Evolutionary conservation across 1,284 basidiomycete species (phyloP).

Genomic region (Fistulina hepatica): DNA sequence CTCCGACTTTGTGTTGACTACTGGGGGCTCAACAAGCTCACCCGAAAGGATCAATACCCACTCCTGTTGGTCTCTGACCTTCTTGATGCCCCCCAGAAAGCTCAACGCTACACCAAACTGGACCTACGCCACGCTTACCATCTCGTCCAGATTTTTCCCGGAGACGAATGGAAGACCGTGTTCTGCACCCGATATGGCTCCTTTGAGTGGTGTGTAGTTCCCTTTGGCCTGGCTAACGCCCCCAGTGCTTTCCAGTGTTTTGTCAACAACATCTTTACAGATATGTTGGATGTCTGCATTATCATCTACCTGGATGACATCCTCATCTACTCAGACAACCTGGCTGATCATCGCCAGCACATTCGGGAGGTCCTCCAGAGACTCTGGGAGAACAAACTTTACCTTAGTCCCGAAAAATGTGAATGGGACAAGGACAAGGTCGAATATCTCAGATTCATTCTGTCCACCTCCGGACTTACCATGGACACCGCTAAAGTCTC

Average conservation of each 20-base stretch:
- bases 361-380: slow-evolving; percentile 5
- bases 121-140: slow-evolving; percentile 18
- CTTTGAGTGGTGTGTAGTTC: slow-evolving; percentile 26
- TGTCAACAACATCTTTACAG: slow-evolving; percentile 11
- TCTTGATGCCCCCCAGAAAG: slow-evolving; percentile 13
- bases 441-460: slow-evolving; percentile 14
- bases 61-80: slow-evolving; percentile 21
- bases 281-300: slow-evolving; percentile 9
- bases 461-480: slow-evolving; percentile 8
- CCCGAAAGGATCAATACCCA: slow-evolving; percentile 17
- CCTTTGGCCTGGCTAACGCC: slow-evolving; percentile 16
- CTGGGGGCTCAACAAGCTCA: slow-evolving; percentile 21
- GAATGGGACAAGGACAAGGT: slow-evolving; percentile 9
- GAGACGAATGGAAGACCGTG: slow-evolving; percentile 24
- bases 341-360: slow-evolving; percentile 2
- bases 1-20: slow-evolving; percentile 26
- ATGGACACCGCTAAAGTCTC: slow-evolving; percentile 21
- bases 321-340: slow-evolving; percentile 13
- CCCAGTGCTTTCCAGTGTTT: slow-evolving; percentile 9
- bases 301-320: slow-evolving; percentile 15
- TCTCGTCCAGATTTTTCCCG: slow-evolving; percentile 18
- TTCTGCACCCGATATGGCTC: slow-evolving; percentile 20
- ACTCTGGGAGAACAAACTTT: slow-evolving; percentile 6
- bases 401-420: too few relatives aligned
- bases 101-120: slow-evolving; percentile 10